Percentiles rank a stretch among this genome's conserved stretches.
Evolutionary conservation across 2,329 filamentous ascomycete genomes (phyloP).

Genomic region (Aspergillus floridensis): DNA sequence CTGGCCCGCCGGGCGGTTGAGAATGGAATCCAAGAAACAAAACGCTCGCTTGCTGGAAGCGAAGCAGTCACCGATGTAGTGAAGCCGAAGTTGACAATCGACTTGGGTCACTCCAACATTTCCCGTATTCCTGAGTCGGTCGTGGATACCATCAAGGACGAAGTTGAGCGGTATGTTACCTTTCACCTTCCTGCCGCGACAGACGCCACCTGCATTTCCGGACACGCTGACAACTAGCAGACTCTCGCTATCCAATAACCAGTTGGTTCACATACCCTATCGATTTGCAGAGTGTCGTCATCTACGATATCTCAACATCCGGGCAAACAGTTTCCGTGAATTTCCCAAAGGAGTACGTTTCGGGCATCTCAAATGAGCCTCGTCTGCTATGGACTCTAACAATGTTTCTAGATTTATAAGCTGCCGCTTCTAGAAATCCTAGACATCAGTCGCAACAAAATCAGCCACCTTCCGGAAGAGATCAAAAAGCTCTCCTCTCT

Average conservation of each 20-base stretch:
- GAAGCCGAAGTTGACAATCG: conserved; percentile 51
- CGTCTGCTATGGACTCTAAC: conserved; percentile 12
- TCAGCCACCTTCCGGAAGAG: conserved; percentile 72
- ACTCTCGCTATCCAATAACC: conserved; percentile 52
- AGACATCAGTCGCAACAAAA: conserved; percentile 85
- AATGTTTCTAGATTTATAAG: conserved; percentile 68
- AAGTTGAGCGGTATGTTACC: conserved; percentile 49
- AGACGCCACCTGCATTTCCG: neutral
- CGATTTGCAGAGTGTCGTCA: conserved; percentile 50
- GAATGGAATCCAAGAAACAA: conserved; percentile 47
- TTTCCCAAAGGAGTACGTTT: conserved; percentile 62
- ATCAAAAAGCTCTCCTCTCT: conserved; percentile 78
- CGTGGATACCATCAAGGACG: conserved; percentile 52
- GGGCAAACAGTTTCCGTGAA: conserved; percentile 53
- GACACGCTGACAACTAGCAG: conserved; percentile 29
- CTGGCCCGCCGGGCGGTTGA: conserved; percentile 47
- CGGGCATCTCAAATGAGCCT: neutral
- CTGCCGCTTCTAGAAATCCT: conserved; percentile 86
- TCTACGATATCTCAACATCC: conserved; percentile 51
- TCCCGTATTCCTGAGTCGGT: conserved; percentile 49
- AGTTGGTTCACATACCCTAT: conserved; percentile 49
- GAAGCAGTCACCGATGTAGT: conserved; percentile 47
- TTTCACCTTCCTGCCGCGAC: neutral
- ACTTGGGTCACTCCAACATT: conserved; percentile 51
- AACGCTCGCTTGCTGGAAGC: conserved; percentile 47